A percentile compares a stretch with the other conserved stretches of the same genome.
These are phyloP conservation scores for Stellera chamaejasme DNA, from an alignment of 345 rosid species.

Conservation along the genomic window DNA sequence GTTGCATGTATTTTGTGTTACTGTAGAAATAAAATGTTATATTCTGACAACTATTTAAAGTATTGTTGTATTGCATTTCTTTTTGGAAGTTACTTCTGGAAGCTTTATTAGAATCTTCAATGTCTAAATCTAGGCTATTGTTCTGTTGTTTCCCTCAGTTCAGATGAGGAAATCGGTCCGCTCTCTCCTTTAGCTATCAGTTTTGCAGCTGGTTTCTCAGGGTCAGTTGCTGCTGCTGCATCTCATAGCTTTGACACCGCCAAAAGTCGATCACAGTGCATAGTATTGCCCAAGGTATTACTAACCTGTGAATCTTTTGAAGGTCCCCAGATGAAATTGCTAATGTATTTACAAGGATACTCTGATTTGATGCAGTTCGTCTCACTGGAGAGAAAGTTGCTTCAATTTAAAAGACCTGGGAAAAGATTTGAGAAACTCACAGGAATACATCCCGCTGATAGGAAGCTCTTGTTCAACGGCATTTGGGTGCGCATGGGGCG, in stretches of 20 bases:
- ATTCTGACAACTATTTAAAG: too few relatives aligned
- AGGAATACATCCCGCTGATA: slow-evolving; percentile 93
- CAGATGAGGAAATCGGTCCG: slow-evolving; percentile 69
- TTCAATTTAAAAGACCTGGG: slow-evolving; percentile 75
- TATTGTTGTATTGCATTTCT: too few relatives aligned
- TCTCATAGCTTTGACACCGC: slow-evolving; percentile 95
- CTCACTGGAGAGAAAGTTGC: slow-evolving; percentile 62
- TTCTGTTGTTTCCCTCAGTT: slow-evolving; percentile 24
- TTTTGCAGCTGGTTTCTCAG: slow-evolving; percentile 77
- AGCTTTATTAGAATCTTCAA: background rate
- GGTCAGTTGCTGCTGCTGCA: slow-evolving; percentile 79
- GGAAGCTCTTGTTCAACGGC: slow-evolving; percentile 60
- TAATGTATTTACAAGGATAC: background rate
- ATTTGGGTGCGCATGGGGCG: slow-evolving; percentile 60
- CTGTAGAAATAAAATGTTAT: too few relatives aligned
- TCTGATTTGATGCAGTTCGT: slow-evolving; percentile 37
- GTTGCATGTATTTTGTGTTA: too few relatives aligned
- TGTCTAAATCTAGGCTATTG: background rate
- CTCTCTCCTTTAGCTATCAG: slow-evolving; percentile 62
- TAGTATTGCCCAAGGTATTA: slow-evolving; percentile 76
- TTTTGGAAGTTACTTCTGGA: too few relatives aligned
- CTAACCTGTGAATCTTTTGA: background rate
- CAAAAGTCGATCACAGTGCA: slow-evolving; percentile 68
- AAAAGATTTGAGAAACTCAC: slow-evolving; percentile 66
- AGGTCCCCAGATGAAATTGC: background rate